Conservation (phyloP, 225 moss, liverwort and hornwort species). For the Climacium dendroides region DNA sequence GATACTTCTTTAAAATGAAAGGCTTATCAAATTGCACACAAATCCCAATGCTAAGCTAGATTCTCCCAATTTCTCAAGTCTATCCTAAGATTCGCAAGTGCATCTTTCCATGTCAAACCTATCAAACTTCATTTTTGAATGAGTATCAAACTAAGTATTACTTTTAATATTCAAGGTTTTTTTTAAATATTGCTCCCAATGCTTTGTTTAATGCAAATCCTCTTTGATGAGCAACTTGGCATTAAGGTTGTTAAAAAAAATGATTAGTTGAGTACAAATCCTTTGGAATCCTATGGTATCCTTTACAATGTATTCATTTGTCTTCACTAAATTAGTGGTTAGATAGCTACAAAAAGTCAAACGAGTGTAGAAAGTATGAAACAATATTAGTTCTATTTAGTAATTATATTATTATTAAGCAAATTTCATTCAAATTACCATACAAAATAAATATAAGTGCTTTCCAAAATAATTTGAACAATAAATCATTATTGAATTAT, state of each 20-base stretch:
- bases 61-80: rapidly evolving
- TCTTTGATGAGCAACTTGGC: background rate
- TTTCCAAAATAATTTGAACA: background rate
- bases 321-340: background rate
- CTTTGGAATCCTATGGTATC: rapidly evolving
- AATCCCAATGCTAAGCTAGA: background rate
- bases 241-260: too few species aligned
- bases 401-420: background rate
- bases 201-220: background rate
- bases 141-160: background rate
- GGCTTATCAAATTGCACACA: background rate
- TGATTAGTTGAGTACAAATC: too few species aligned
- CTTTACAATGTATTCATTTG: background rate
- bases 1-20: background rate
- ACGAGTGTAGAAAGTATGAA: background rate
- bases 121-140: background rate
- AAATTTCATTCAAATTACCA: background rate
- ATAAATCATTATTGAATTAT: too few species aligned
- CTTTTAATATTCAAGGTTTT: background rate
- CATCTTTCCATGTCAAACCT: background rate
- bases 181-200: too few species aligned
- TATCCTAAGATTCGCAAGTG: rapidly evolving
- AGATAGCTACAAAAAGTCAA: background rate
- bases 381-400: background rate
- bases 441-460: background rate